Evolutionary conservation across 2,329 filamentous ascomycete species (phyloP), one percentile per base, ranked within the genome.

Genomic region (Cordyceps tenuipes): DNA sequence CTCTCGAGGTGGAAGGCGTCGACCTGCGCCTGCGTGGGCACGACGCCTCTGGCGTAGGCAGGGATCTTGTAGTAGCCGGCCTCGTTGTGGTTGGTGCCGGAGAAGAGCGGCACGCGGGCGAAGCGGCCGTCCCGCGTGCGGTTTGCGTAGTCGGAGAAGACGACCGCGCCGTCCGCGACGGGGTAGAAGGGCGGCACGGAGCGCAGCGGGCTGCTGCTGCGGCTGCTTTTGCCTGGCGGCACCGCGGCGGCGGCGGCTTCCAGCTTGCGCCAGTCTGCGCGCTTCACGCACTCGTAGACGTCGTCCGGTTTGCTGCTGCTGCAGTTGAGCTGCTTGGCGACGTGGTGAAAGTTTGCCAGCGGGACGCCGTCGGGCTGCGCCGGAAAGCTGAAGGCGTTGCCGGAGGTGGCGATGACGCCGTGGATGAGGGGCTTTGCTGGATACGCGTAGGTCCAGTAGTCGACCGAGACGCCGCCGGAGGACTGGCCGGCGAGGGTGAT

Each of bases 391-490:
- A 77, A 73, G 0, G 72, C 76, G 2, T 73, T 77, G 55, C 71
- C 79, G 43, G 79, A 80, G 6, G 75, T 71, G 3, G 75, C 69
- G 59, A 82, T 77, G 10, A 80, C 68, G 3, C 73, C 78, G 7
- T 71, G 67, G n/a, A 75, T 73, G 26, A 82, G 82, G 6, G 80
- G 77, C 47, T 82, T 77, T 0, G 76, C 60, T 2, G 64, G 52
- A 77, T 77, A 80, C 3, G 79, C 76, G 56, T 79, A 82, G 5
- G 76, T 72, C 70, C 76, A 79, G 65, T 76, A 75, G 63, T 82
- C 78, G 0, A 75, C 75, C 1, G 73, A 67, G 0, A 75, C 70
- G 0, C 71, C 66, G 0, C 71, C 71, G 0, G 71, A 71, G 2
- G 71, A 72, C 61, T 73, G 67, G 2, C 71, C 71, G 5, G 66